These are phyloP conservation scores for Chalaropsis ovoidea DNA, from an alignment of 2,329 filamentous ascomycete genomes.

Conservation along the genomic window DNA sequence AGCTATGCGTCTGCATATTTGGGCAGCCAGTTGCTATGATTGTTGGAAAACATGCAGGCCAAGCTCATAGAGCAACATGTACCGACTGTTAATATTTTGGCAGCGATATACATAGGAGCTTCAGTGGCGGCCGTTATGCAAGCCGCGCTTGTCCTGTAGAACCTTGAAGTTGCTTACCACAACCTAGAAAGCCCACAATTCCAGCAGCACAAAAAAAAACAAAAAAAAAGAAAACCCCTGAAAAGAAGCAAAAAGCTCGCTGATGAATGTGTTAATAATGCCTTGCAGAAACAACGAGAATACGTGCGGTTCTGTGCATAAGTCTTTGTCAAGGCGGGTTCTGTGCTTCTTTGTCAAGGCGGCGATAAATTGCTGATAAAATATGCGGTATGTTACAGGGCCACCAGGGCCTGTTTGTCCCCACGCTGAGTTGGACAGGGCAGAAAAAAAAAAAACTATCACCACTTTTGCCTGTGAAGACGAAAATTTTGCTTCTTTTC, in stretches of 20 bases:
- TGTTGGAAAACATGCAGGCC: not conserved
- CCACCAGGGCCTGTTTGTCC: not conserved
- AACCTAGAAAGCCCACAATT: not conserved
- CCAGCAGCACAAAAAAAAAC: too few species aligned
- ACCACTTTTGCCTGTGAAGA: not conserved
- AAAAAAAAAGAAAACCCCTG: too few species aligned
- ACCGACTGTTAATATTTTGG: not conserved
- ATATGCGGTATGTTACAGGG: not conserved
- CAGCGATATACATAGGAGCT: not conserved
- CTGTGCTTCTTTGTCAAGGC: conserved; percentile 7
- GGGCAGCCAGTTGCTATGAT: not conserved
- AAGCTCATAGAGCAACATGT: not conserved
- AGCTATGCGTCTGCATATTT: not conserved
- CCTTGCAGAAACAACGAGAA: not conserved
- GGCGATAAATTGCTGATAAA: not conserved
- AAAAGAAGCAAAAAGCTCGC: not conserved
- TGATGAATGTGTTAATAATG: not conserved
- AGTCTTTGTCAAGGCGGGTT: conserved; percentile 1
- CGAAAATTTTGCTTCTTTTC: not conserved
- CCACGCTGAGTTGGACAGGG: not conserved
- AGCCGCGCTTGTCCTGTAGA: too few species aligned
- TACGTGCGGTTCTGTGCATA: not conserved
- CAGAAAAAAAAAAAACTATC: not conserved
- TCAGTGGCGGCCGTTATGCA: too few species aligned
- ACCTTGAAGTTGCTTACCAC: not conserved